phyloP scores from a whole-genome alignment of 176 grass and related monocot genomes.

The Alloteropsis semialata region DNA sequence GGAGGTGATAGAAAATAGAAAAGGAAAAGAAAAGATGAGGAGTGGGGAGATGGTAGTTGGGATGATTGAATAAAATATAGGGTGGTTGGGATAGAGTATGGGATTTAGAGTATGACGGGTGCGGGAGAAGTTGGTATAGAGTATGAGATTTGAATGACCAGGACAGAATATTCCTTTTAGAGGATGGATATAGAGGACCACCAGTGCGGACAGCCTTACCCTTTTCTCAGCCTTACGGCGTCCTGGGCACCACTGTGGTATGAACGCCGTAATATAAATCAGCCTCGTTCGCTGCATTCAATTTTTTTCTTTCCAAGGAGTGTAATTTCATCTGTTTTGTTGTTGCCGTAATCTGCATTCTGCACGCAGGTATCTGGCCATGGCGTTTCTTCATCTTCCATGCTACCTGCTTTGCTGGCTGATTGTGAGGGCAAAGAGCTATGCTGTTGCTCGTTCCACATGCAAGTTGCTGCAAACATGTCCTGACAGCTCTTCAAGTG shows the following conservation, averaged over 20 bases:
- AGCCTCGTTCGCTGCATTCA: background rate
- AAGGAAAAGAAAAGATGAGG: no score
- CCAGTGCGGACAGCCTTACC: slow-evolving; percentile 62
- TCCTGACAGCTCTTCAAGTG: no score
- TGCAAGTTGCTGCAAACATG: no score
- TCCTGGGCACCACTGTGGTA: slow-evolving; percentile 58
- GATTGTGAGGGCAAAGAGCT: slow-evolving; percentile 37
- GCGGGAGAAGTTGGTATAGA: no score
- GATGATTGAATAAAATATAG: no score
- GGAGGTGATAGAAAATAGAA: no score
- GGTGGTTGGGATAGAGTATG: no score
- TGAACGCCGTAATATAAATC: background rate
- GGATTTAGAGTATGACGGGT: no score
- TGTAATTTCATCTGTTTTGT: background rate
- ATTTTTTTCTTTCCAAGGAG: background rate
- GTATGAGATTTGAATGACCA: no score
- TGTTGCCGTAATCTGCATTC: background rate
- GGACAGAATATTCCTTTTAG: no score
- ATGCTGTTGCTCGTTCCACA: background rate
- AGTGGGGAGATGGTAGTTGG: no score
- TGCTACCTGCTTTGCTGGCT: slow-evolving; percentile 43
- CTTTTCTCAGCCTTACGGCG: slow-evolving; percentile 46
- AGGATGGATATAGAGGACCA: no score
- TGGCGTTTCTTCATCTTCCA: slow-evolving; percentile 42
- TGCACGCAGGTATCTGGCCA: slow-evolving; percentile 39